Percentiles rank a stretch among this genome's conserved stretches.
Evolutionary conservation across 768 basidiomycete genomes (phyloP).

Genomic region (Termitomyces sp.): DNA sequence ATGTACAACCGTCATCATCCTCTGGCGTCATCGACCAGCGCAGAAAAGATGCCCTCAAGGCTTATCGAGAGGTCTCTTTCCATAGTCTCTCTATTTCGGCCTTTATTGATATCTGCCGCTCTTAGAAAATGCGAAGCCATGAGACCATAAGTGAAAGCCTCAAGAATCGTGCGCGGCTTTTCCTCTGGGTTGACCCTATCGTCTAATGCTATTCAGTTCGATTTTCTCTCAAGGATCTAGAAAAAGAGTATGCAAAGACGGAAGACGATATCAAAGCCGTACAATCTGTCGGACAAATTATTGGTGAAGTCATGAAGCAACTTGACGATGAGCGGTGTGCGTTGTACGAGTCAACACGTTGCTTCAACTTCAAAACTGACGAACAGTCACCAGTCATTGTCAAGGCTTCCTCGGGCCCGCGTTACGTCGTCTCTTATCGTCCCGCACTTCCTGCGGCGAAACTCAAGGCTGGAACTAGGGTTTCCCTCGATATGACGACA

Average conservation of each 20-base stretch:
- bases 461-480: conserved; percentile 90
- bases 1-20: conserved; percentile 47
- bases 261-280: conserved; percentile 99
- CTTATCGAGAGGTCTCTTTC: conserved; percentile 61
- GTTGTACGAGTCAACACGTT: conserved; percentile 21
- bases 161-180: conserved; percentile 72
- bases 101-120: conserved; percentile 9
- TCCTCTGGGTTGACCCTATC: neutral
- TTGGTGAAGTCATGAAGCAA: conserved; percentile 98
- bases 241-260: conserved; percentile 88
- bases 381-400: conserved; percentile 69
- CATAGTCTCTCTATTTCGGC: neutral
- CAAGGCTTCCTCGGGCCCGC: conserved; percentile 96
- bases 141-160: conserved; percentile 81
- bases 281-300: conserved; percentile 98
- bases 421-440: conserved; percentile 97
- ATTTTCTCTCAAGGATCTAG: conserved; percentile 83
- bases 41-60: conserved; percentile 66
- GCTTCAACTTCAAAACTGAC: neutral
- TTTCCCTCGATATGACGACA: conserved; percentile 99
- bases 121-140: conserved; percentile 91
- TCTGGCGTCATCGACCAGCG: conserved; percentile 63
- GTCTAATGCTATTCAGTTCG: conserved; percentile 51
- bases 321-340: conserved; percentile 94
- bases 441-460: conserved; percentile 88